Conservation (phyloP, 768 basidiomycete species). For the Suillus luteus region DNA sequence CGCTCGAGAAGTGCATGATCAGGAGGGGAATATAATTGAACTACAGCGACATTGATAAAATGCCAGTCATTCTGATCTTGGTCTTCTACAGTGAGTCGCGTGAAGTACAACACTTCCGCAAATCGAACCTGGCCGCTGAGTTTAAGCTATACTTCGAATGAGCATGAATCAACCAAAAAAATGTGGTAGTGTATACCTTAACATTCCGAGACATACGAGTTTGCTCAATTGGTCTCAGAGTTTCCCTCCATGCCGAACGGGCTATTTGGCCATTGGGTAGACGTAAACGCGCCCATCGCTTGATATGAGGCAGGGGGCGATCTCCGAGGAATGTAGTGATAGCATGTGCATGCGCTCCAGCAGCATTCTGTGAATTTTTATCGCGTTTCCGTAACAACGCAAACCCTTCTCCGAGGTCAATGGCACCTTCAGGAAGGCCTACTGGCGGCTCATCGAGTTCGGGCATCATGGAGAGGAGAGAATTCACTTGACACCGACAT, state of each 20-base stretch:
- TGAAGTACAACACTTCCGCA: no score
- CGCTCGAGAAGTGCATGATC: no score
- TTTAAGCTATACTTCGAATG: no score
- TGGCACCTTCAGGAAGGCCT: conserved; percentile 7
- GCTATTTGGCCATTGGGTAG: conserved; percentile 29
- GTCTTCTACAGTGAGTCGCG: no score
- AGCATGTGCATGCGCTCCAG: background rate
- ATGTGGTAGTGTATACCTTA: conserved; percentile 12
- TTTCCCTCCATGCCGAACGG: conserved; percentile 3
- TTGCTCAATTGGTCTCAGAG: background rate
- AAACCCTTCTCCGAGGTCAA: conserved; percentile 27
- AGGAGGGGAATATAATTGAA: no score
- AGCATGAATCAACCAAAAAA: background rate
- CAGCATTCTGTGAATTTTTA: accelerated
- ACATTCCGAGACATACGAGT: conserved; percentile 13
- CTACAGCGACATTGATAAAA: no score
- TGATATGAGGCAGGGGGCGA: background rate
- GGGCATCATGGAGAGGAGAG: conserved; percentile 13
- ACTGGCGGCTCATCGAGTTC: conserved; percentile 3
- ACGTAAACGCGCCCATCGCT: conserved; percentile 23
- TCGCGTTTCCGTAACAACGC: conserved; percentile 17
- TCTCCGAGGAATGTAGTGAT: background rate
- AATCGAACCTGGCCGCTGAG: no score
- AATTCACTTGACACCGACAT: conserved; percentile 18
- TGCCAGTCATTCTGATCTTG: no score